These are phyloP conservation scores for Diphasiastrum complanatum DNA, from an alignment of 83 land plant species.

Conservation along the genomic window DNA sequence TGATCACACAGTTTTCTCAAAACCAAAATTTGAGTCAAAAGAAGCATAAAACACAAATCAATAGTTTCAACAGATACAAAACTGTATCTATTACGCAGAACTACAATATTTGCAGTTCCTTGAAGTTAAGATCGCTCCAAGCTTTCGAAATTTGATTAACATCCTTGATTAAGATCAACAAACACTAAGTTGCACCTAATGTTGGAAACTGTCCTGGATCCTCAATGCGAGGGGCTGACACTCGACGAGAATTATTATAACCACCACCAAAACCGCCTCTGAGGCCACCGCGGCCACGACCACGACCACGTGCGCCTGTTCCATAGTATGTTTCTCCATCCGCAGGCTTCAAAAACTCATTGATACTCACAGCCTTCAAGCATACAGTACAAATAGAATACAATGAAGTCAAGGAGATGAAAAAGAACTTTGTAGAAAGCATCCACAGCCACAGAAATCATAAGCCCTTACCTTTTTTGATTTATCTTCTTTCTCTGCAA, in stretches of 20 bases:
- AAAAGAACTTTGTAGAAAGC: background rate
- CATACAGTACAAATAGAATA: background rate
- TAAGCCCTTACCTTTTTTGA: conserved; percentile 6
- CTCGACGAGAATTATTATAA: background rate
- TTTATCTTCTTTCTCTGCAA: conserved; percentile 14
- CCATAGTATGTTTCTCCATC: background rate
- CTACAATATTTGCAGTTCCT: no score
- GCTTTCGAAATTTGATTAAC: no score
- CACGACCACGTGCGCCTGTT: background rate
- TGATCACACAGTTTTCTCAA: no score
- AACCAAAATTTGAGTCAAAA: no score
- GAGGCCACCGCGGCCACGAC: conserved; percentile 1
- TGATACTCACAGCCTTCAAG: conserved; percentile 9
- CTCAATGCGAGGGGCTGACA: conserved; percentile 1
- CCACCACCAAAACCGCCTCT: conserved; percentile 9
- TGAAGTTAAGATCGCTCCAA: no score
- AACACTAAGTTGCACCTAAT: conserved; percentile 7
- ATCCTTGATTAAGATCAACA: no score
- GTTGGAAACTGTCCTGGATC: conserved; percentile 11
- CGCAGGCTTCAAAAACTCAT: conserved; percentile 3
- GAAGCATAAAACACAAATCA: no score
- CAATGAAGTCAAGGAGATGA: background rate
- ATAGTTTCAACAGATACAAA: no score
- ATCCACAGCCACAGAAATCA: background rate
- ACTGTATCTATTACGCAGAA: no score